These are phyloP conservation scores for Lentinus polychrous DNA, from an alignment of 1,284 basidiomycete species.

Conservation along the genomic window DNA sequence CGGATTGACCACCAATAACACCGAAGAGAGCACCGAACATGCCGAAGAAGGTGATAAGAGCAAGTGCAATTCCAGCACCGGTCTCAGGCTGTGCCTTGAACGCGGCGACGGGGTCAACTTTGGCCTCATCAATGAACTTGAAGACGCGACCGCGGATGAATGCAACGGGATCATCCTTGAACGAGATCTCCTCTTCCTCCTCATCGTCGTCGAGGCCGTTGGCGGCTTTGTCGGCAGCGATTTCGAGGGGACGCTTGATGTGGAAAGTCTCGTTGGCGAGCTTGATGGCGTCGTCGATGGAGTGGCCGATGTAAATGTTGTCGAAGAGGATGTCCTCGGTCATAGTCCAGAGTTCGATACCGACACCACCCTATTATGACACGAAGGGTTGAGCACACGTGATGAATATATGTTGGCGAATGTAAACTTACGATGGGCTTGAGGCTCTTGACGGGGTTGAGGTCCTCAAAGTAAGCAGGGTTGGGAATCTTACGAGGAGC, in stretches of 20 bases:
- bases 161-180: slow-evolving; percentile 67
- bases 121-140: slow-evolving; percentile 68
- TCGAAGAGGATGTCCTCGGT: slow-evolving; percentile 95
- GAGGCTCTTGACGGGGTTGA: slow-evolving; percentile 77
- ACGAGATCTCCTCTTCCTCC: slow-evolving; percentile 48
- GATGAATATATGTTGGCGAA: slow-evolving; percentile 4
- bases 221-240: slow-evolving; percentile 40
- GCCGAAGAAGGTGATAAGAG: slow-evolving; percentile 73
- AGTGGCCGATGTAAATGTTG: slow-evolving; percentile 93
- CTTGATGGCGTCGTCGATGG: slow-evolving; percentile 71
- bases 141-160: slow-evolving; percentile 76
- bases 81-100: slow-evolving; percentile 83
- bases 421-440: slow-evolving; percentile 67
- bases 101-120: slow-evolving; percentile 66
- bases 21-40: slow-evolving; percentile 78
- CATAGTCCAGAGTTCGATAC: slow-evolving; percentile 99
- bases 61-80: slow-evolving; percentile 68
- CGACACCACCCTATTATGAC: slow-evolving; percentile 79
- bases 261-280: slow-evolving; percentile 82
- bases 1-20: slow-evolving; percentile 65
- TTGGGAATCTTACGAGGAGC: slow-evolving; percentile 88
- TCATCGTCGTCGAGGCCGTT: slow-evolving; percentile 38
- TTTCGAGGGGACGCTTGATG: slow-evolving; percentile 73
- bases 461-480: slow-evolving; percentile 90
- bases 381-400: slow-evolving; percentile 3